phyloP scores from a whole-genome alignment of 2,329 filamentous ascomycete genomes.

The Talaromyces albobiverticillius region DNA sequence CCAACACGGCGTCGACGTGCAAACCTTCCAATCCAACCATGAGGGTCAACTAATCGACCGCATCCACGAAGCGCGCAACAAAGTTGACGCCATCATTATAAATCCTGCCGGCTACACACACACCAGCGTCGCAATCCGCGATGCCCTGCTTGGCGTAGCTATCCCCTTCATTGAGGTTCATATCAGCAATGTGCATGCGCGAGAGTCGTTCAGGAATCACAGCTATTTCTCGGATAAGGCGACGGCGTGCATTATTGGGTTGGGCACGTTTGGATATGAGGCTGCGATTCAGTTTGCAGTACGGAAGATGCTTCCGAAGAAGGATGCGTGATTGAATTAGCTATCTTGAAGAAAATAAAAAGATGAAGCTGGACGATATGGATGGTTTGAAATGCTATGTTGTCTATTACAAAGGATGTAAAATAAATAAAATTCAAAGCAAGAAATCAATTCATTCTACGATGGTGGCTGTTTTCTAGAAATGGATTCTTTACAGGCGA shows the following conservation, averaged over 20 bases:
- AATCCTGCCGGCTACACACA: slow-evolving; percentile 75
- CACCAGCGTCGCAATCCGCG: slow-evolving; percentile 72
- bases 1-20: slow-evolving; percentile 49
- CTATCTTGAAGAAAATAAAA: no score
- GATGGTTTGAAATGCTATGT: no score
- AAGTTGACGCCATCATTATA: slow-evolving; percentile 63
- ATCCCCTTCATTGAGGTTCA: slow-evolving; percentile 79
- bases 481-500: no score
- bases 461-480: no score
- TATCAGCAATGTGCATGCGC: slow-evolving; percentile 69
- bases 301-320: slow-evolving; percentile 28
- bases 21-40: slow-evolving; percentile 71
- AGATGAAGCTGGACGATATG: no score
- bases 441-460: no score
- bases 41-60: slow-evolving; percentile 72
- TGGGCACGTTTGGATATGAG: slow-evolving; percentile 62
- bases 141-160: slow-evolving; percentile 65
- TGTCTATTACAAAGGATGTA: no score
- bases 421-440: no score
- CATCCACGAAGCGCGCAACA: slow-evolving; percentile 63
- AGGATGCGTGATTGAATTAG: no score
- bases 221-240: slow-evolving; percentile 76
- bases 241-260: slow-evolving; percentile 66
- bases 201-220: slow-evolving; percentile 66
- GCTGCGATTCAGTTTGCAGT: slow-evolving; percentile 56